Evolutionary conservation across 2,329 filamentous ascomycete genomes (phyloP).

Genomic region (Colletotrichum musicola): DNA sequence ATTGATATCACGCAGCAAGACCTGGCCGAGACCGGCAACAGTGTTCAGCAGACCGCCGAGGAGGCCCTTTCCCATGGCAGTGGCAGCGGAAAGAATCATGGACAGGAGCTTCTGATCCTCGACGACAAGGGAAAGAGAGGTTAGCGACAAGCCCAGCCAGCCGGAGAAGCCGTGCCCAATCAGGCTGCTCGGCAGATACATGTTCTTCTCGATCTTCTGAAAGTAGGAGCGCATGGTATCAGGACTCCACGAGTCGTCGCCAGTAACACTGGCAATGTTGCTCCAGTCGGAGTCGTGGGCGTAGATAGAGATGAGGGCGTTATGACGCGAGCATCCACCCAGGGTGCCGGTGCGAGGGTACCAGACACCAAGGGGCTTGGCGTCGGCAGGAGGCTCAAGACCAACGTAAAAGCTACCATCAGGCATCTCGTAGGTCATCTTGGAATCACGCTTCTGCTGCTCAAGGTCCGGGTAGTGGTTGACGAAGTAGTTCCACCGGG

Average conservation of each 20-base stretch:
- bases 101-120: conserved; percentile 39
- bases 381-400: conserved; percentile 40
- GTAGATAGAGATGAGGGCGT: conserved; percentile 69
- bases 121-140: conserved; percentile 23
- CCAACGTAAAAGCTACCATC: conserved; percentile 51
- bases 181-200: conserved; percentile 57
- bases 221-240: conserved; percentile 72
- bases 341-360: conserved; percentile 61
- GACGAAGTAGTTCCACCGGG: conserved; percentile 47
- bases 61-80: conserved; percentile 45
- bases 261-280: conserved; percentile 68
- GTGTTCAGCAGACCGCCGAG: conserved; percentile 38
- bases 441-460: conserved; percentile 61
- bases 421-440: conserved; percentile 55
- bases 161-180: conserved; percentile 65
- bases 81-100: conserved; percentile 44
- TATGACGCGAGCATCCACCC: conserved; percentile 68
- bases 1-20: conserved; percentile 46
- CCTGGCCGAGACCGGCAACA: conserved; percentile 43
- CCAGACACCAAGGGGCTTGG: conserved; percentile 42
- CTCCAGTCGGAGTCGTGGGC: conserved; percentile 72
- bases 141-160: conserved; percentile 54
- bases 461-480: conserved; percentile 67
- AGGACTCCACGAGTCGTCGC: conserved; percentile 69
- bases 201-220: conserved; percentile 66